Percentiles rank a stretch among this genome's conserved stretches.
Evolutionary conservation across 768 basidiomycete genomes (phyloP).

Genomic region (Boletus eberwhitei): DNA sequence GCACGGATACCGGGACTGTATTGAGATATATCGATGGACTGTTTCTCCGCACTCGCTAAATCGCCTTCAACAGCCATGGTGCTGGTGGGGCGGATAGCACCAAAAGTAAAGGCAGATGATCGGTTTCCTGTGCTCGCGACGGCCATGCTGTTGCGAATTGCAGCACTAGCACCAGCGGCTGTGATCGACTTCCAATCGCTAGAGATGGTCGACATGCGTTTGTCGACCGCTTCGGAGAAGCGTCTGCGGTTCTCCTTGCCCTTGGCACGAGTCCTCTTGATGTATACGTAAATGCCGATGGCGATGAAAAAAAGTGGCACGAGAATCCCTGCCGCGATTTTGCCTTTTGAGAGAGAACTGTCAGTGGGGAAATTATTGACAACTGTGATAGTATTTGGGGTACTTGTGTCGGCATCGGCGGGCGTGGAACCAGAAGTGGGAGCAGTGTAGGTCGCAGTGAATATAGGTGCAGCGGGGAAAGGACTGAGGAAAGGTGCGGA

Average conservation of each 20-base stretch:
- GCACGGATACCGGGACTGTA: conserved; percentile 51
- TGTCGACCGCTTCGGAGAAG: conserved; percentile 68
- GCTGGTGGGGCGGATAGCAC: conserved; percentile 48
- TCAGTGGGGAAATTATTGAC: conserved; percentile 38
- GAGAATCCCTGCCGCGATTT: conserved; percentile 62
- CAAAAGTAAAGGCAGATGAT: conserved; percentile 54
- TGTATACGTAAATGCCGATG: conserved; percentile 42
- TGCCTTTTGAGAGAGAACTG: conserved; percentile 44
- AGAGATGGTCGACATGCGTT: conserved; percentile 80
- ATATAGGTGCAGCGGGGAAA: conserved; percentile 65
- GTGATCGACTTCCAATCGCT: conserved; percentile 75
- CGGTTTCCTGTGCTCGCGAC: conserved; percentile 36
- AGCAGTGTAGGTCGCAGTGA: conserved; percentile 57
- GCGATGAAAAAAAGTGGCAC: conserved; percentile 59
- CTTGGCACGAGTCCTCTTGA: conserved; percentile 51
- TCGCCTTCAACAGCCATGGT: conserved; percentile 43
- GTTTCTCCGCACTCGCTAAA: conserved; percentile 33
- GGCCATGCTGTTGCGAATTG: conserved; percentile 68
- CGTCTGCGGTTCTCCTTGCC: conserved; percentile 50
- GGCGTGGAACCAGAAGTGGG: conserved; percentile 39
- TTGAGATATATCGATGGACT: conserved; percentile 37
- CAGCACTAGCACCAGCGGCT: conserved; percentile 65
- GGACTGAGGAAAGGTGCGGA: conserved; percentile 48
- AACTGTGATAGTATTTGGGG: conserved; percentile 35
- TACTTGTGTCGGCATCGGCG: conserved; percentile 39